These are phyloP conservation scores for Plasmodium gallinaceum DNA, from an alignment of 169 alveolate genomes.

Conservation along the genomic window DNA sequence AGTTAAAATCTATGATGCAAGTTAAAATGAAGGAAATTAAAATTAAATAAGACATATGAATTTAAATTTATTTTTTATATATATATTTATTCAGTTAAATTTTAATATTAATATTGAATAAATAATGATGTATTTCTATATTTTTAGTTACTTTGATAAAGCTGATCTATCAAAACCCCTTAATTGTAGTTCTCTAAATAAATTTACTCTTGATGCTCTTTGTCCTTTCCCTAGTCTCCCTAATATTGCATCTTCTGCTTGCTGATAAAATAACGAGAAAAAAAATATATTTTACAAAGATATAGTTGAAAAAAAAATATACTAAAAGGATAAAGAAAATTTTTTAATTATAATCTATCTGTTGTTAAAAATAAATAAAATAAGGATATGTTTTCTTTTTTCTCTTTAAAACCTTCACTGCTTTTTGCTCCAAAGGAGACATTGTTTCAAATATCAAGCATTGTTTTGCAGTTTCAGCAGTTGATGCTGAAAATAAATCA, in stretches of 20 bases:
- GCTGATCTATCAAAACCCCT: constrained; percentile 85
- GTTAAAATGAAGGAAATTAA: neutral
- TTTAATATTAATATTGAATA: neutral
- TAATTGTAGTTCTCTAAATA: constrained; percentile 85
- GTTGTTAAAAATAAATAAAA: neutral
- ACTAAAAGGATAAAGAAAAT: neutral
- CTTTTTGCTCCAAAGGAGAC: constrained; percentile 88
- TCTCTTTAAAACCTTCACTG: constrained; percentile 79
- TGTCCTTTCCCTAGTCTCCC: constrained; percentile 88
- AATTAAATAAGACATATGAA: neutral
- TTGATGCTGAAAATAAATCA: constrained; percentile 91
- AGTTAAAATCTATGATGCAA: neutral
- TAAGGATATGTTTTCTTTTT: neutral
- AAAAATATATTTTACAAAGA: constrained; percentile 1
- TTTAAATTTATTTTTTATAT: constrained; percentile 4
- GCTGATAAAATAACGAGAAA: constrained; percentile 69
- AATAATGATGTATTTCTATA: neutral
- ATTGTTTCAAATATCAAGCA: constrained; percentile 86
- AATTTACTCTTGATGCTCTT: constrained; percentile 85
- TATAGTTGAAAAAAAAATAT: neutral
- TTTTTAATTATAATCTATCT: neutral
- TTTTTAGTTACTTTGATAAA: constrained; percentile 79
- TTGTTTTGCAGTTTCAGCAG: constrained; percentile 92
- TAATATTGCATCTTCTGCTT: constrained; percentile 88
- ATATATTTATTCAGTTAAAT: neutral